These are phyloP conservation scores for Alternaria viburni DNA, from an alignment of 2,329 filamentous ascomycete genomes.

Conservation along the genomic window DNA sequence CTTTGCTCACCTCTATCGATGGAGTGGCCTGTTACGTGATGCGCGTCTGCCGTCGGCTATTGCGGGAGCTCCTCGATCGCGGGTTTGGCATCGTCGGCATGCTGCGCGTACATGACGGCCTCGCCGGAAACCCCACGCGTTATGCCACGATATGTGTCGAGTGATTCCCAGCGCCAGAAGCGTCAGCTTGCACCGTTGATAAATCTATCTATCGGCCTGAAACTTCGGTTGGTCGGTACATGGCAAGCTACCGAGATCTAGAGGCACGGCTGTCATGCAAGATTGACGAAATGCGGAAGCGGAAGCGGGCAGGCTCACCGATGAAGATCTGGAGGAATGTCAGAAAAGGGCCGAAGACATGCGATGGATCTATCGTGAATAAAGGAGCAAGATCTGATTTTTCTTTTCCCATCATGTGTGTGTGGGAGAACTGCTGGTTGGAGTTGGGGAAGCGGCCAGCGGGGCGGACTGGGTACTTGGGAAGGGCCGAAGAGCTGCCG, in stretches of 20 bases:
- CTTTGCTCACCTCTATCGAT: neutral
- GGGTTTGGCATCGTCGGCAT: neutral
- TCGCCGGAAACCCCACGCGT: neutral
- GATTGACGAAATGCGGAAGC: conserved; percentile 18
- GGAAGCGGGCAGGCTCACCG: conserved; percentile 16
- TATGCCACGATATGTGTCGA: conserved; percentile 8
- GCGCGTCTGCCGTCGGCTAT: neutral
- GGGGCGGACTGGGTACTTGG: neutral
- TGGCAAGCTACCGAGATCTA: conserved; percentile 15
- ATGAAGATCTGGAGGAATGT: conserved; percentile 5
- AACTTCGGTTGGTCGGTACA: conserved; percentile 8
- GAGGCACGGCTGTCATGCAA: conserved; percentile 9
- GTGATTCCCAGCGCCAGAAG: conserved; percentile 1
- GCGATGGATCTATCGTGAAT: conserved; percentile 5
- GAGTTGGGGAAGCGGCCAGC: conserved; percentile 12
- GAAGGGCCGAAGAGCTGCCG: neutral
- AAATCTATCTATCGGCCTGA: conserved; percentile 3
- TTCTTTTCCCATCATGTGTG: conserved; percentile 10
- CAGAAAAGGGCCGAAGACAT: conserved; percentile 5
- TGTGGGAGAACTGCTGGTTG: conserved; percentile 2
- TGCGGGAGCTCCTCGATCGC: neutral
- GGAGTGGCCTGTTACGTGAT: neutral
- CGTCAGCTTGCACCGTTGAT: neutral
- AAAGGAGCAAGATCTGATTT: conserved; percentile 8
- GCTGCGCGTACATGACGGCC: neutral